Conservation (phyloP, 257 asterid genomes). For the Dorcoceras hygrometricum region DNA sequence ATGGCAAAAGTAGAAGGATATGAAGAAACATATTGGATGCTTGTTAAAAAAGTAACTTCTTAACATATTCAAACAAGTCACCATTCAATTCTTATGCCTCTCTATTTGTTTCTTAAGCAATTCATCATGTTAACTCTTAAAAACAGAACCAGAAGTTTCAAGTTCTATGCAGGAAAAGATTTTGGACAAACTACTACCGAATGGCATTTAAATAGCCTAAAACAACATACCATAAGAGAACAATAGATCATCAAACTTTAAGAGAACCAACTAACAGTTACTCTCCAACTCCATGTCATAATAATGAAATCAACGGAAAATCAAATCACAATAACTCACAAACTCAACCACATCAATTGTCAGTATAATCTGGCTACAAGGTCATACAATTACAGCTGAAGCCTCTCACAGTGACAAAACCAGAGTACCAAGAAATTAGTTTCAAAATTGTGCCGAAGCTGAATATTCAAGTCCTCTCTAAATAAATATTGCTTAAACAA, state of each 20-base stretch:
- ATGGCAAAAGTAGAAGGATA: too few relatives aligned
- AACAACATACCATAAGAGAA: not conserved
- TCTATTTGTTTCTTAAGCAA: not conserved
- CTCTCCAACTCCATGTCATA: not conserved
- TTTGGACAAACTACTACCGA: not conserved
- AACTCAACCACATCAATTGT: not conserved
- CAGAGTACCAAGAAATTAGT: not conserved
- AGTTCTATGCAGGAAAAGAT: not conserved
- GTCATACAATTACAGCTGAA: not conserved
- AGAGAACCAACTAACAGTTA: not conserved
- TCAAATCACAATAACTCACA: not conserved
- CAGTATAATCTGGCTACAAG: not conserved
- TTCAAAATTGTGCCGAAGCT: not conserved
- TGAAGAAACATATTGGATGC: not conserved
- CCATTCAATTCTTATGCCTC: not conserved
- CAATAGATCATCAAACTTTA: not conserved
- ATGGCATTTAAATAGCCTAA: not conserved
- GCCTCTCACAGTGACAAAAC: not conserved
- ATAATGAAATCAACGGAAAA: not conserved
- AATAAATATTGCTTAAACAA: not conserved
- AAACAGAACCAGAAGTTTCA: not conserved
- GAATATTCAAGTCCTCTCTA: not conserved
- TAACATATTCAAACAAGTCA: not conserved
- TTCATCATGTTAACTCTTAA: not conserved
- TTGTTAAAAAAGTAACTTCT: not conserved